These are phyloP conservation scores for Ustilago cynodontis DNA, from an alignment of 1,284 basidiomycete species.

Conservation along the genomic window DNA sequence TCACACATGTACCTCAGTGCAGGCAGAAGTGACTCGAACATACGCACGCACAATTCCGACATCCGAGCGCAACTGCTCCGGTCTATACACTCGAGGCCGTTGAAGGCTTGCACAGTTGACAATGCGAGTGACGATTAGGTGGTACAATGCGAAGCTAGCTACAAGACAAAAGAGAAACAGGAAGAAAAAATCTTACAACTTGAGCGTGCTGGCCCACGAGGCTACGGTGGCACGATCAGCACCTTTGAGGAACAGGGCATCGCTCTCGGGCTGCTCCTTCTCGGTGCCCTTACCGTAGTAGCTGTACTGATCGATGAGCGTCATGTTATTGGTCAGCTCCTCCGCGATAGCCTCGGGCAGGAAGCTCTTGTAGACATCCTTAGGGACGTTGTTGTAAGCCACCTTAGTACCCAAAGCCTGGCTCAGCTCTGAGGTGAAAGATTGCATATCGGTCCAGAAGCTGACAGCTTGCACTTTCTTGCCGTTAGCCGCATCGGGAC, in stretches of 20 bases:
- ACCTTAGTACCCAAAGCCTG: conserved; percentile 22
- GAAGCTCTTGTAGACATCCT: conserved; percentile 37
- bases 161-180: neutral
- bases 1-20: too few species aligned
- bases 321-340: conserved; percentile 46
- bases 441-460: conserved; percentile 34
- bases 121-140: too few species aligned
- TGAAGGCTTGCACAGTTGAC: too few species aligned
- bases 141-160: too few species aligned
- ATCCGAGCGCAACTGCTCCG: too few species aligned
- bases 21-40: too few species aligned
- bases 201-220: conserved; percentile 19
- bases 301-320: conserved; percentile 41
- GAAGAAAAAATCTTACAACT: conserved; percentile 11
- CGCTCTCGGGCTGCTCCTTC: conserved; percentile 28
- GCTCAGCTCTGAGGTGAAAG: conserved; percentile 21
- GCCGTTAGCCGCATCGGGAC: conserved; percentile 25
- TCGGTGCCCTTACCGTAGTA: conserved; percentile 44
- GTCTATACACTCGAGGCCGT: too few species aligned
- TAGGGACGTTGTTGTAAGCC: conserved; percentile 25
- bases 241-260: conserved; percentile 22
- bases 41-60: too few species aligned
- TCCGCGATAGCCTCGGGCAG: conserved; percentile 33
- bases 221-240: conserved; percentile 23
- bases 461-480: conserved; percentile 37